Evolutionary conservation across 176 grass and related monocot species (phyloP).

Genomic region (Eleusine coracana): DNA sequence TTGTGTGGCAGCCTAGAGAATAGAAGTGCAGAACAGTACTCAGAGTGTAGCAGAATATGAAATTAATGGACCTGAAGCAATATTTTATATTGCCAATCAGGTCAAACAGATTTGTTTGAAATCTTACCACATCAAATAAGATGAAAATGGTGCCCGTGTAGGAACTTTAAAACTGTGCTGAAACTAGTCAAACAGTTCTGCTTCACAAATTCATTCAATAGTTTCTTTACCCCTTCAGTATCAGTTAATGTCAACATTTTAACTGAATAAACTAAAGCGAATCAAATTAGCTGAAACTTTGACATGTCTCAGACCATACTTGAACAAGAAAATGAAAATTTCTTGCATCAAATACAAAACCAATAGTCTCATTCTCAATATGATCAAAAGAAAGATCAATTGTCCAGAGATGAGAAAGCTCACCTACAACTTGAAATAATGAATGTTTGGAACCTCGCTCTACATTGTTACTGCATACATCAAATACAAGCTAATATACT

Average conservation of each 20-base stretch:
- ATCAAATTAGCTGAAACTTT: too few relatives aligned
- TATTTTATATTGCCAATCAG: too few relatives aligned
- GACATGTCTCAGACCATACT: neutral
- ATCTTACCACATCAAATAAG: neutral
- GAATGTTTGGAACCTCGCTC: slow-evolving; percentile 7
- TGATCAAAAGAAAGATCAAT: neutral
- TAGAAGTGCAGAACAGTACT: neutral
- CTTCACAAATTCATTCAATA: neutral
- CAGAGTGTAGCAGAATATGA: too few relatives aligned
- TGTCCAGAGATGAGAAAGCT: neutral
- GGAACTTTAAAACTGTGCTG: neutral
- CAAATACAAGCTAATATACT: neutral
- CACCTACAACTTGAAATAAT: neutral
- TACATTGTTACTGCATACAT: neutral
- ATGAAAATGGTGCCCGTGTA: neutral
- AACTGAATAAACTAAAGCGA: neutral
- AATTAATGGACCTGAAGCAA: too few relatives aligned
- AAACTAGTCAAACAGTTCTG: neutral
- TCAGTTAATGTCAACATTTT: neutral
- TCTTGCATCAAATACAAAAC: neutral
- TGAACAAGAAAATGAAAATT: neutral
- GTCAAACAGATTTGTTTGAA: too few relatives aligned
- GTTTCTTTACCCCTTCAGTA: neutral
- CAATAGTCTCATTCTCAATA: neutral
- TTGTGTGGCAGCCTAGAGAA: neutral